These are phyloP conservation scores for Orbilia oligospora DNA, from an alignment of 2,329 filamentous ascomycete species.

Conservation along the genomic window DNA sequence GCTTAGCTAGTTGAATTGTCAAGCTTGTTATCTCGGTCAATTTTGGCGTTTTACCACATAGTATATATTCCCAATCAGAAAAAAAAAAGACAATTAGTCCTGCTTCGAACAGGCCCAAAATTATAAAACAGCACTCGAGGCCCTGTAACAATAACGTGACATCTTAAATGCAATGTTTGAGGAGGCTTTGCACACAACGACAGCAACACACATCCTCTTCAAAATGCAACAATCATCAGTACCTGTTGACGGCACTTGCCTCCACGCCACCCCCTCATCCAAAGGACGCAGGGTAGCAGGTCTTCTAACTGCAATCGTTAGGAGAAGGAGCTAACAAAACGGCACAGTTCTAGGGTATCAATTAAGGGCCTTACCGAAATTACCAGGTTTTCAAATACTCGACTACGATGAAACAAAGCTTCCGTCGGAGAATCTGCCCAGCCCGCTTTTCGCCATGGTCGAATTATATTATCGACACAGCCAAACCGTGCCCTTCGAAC, in stretches of 20 bases:
- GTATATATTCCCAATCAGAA: no score
- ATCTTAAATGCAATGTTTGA: not conserved
- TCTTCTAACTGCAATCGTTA: not conserved
- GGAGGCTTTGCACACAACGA: not conserved
- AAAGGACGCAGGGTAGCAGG: constrained; percentile 1
- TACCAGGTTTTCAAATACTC: constrained; percentile 7
- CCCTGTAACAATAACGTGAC: no score
- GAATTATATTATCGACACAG: not conserved
- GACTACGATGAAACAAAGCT: not conserved
- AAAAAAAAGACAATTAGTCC: no score
- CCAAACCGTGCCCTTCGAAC: not conserved
- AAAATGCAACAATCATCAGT: constrained; percentile 12
- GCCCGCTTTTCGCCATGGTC: not conserved
- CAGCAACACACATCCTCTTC: not conserved
- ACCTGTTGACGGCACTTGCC: constrained; percentile 7
- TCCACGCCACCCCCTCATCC: constrained; percentile 8
- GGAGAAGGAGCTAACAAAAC: constrained; percentile 6
- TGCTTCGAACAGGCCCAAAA: no score
- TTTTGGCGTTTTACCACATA: no score
- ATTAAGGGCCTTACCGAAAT: constrained; percentile 11
- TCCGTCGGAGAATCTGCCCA: not conserved
- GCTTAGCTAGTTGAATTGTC: no score
- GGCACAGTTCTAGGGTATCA: constrained; percentile 3
- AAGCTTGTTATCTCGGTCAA: no score
- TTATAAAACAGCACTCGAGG: not conserved